These are phyloP conservation scores for Fusarium aywerte DNA, from an alignment of 2,329 filamentous ascomycete genomes.

Conservation along the genomic window DNA sequence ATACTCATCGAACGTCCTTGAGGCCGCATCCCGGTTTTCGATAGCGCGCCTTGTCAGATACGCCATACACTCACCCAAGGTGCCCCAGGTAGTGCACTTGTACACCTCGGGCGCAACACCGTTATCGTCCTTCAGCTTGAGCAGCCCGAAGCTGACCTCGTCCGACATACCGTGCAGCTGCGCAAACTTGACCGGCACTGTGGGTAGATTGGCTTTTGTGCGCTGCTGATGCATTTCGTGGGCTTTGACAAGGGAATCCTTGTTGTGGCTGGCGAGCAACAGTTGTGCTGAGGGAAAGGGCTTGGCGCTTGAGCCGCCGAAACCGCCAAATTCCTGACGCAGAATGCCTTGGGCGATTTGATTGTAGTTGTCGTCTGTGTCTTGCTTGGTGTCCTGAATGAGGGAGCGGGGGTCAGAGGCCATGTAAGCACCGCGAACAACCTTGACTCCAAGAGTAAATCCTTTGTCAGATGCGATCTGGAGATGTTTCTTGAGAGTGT, in stretches of 20 bases:
- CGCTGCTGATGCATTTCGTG: slow-evolving; percentile 57
- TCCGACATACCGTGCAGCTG: slow-evolving; percentile 69
- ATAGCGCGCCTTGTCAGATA: slow-evolving; percentile 53
- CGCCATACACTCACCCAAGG: slow-evolving; percentile 52
- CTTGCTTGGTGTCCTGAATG: slow-evolving; percentile 64
- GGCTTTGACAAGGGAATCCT: slow-evolving; percentile 54
- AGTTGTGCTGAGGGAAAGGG: slow-evolving; percentile 60
- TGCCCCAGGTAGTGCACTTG: slow-evolving; percentile 57
- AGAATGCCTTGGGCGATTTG: slow-evolving; percentile 59
- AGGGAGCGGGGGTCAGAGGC: slow-evolving; percentile 59
- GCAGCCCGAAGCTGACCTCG: slow-evolving; percentile 62
- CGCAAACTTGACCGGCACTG: slow-evolving; percentile 58
- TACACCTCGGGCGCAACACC: slow-evolving; percentile 48
- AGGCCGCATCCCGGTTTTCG: slow-evolving; percentile 54
- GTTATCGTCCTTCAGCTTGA: slow-evolving; percentile 51
- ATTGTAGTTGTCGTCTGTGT: slow-evolving; percentile 65
- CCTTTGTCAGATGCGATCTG: slow-evolving; percentile 55
- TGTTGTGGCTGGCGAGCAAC: slow-evolving; percentile 66
- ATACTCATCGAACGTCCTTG: slow-evolving; percentile 48
- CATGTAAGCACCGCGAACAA: slow-evolving; percentile 68
- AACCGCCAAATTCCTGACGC: slow-evolving; percentile 52
- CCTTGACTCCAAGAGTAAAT: slow-evolving; percentile 66
- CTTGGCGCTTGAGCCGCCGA: slow-evolving; percentile 53
- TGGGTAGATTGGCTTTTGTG: slow-evolving; percentile 49
- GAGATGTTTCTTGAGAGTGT: slow-evolving; percentile 58